These are phyloP conservation scores for Lantana camara DNA, from an alignment of 257 asterid species.

Conservation along the genomic window DNA sequence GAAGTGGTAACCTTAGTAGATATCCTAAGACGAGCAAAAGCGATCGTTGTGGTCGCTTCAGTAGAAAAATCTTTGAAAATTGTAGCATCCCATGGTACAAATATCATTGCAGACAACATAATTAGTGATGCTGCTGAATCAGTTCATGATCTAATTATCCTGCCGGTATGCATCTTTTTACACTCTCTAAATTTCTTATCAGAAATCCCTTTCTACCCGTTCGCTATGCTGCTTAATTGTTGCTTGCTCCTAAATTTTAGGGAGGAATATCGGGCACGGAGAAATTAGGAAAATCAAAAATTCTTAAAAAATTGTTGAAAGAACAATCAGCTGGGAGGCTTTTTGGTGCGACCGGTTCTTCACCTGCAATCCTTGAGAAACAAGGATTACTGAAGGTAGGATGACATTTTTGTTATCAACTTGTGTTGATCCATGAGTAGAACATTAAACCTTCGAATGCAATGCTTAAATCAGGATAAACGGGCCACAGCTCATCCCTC, in stretches of 20 bases:
- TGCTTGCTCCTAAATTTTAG: conserved; percentile 39
- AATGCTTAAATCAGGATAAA: conserved; percentile 56
- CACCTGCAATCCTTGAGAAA: conserved; percentile 62
- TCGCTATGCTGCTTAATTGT: neutral
- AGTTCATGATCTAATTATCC: conserved; percentile 71
- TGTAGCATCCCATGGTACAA: conserved; percentile 59
- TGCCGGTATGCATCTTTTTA: conserved; percentile 51
- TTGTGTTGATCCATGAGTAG: neutral
- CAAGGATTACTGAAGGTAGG: conserved; percentile 77
- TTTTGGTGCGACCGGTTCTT: conserved; percentile 68
- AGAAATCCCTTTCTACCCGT: neutral
- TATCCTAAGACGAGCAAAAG: conserved; percentile 82
- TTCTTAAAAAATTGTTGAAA: conserved; percentile 76
- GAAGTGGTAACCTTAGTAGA: conserved; percentile 79
- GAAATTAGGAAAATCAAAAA: conserved; percentile 60
- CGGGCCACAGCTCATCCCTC: conserved; percentile 64
- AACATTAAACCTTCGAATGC: neutral
- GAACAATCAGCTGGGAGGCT: conserved; percentile 73
- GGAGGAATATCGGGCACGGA: conserved; percentile 66
- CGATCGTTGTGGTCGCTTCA: conserved; percentile 71
- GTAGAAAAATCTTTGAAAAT: conserved; percentile 63
- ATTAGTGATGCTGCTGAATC: conserved; percentile 62
- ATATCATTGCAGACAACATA: conserved; percentile 69
- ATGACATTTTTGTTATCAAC: conserved; percentile 1
- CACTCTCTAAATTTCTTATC: neutral